phyloP scores from a whole-genome alignment of 1,284 basidiomycete species.

The Microbotryum violaceum region DNA sequence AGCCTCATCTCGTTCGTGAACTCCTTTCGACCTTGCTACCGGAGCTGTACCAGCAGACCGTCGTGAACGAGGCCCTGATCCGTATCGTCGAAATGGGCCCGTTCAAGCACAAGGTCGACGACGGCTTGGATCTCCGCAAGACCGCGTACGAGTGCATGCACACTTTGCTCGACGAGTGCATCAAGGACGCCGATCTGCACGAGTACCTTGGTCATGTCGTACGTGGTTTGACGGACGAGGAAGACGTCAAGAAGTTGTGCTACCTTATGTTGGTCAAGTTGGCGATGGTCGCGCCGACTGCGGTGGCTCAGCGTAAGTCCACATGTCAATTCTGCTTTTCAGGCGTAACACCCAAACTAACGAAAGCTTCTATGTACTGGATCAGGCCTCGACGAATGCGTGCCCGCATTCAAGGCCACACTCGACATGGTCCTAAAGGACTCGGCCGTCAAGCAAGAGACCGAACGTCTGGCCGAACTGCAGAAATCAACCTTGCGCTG shows the following conservation, averaged over 20 bases:
- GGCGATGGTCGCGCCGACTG: slow-evolving; percentile 70
- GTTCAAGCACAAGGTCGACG: slow-evolving; percentile 91
- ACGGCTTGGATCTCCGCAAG: slow-evolving; percentile 76
- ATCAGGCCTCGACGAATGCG: slow-evolving; percentile 76
- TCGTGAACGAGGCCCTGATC: slow-evolving; percentile 71
- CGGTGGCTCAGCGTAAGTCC: slow-evolving; percentile 47
- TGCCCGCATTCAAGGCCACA: slow-evolving; percentile 69
- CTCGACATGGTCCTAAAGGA: slow-evolving; percentile 64
- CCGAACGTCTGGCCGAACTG: slow-evolving; percentile 65
- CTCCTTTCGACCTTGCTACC: slow-evolving; percentile 71
- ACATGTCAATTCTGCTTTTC: background rate
- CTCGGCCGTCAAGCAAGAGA: slow-evolving; percentile 86
- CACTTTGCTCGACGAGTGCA: slow-evolving; percentile 84
- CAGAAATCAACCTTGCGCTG: slow-evolving; percentile 41
- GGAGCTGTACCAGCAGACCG: slow-evolving; percentile 74
- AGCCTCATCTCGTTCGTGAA: slow-evolving; percentile 81
- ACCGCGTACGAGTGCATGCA: slow-evolving; percentile 97
- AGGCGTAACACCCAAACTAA: background rate
- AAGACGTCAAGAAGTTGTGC: slow-evolving; percentile 94
- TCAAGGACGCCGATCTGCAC: slow-evolving; percentile 73
- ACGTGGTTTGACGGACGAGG: slow-evolving; percentile 76
- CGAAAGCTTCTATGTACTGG: background rate
- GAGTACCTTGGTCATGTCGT: slow-evolving; percentile 76
- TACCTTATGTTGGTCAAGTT: slow-evolving; percentile 92
- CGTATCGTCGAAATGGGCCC: slow-evolving; percentile 91